These are phyloP conservation scores for Tetradesmus lagerheimii DNA, from an alignment of 139 green algal species.

Conservation along the genomic window DNA sequence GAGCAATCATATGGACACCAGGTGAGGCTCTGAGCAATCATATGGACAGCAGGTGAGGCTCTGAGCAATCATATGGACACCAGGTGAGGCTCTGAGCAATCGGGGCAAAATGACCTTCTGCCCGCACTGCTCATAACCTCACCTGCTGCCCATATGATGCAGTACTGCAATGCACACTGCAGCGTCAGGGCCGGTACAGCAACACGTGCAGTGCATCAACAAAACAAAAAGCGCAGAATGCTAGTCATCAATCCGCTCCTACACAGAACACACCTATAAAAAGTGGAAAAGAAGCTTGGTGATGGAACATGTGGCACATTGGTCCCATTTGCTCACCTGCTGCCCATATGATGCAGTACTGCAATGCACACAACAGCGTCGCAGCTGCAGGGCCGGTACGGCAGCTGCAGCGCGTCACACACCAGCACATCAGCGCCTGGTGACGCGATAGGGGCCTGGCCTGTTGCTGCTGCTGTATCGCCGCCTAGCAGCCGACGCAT, in stretches of 20 bases:
- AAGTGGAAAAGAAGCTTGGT: no score
- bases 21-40: no score
- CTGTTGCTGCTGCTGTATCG: conserved; percentile 44
- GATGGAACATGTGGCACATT: no score
- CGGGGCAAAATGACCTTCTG: no score
- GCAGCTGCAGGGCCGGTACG: conserved; percentile 73
- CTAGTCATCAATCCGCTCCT: no score
- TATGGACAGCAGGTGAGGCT: no score
- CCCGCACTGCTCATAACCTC: background rate
- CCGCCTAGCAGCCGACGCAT: conserved; percentile 15
- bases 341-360: conserved; percentile 96
- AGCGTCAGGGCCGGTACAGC: conserved; percentile 84
- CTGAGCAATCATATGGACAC: no score
- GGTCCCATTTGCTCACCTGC: conserved; percentile 25
- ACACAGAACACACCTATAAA: no score
- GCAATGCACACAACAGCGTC: conserved; percentile 97
- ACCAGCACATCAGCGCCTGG: conserved; percentile 82
- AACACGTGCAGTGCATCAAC: conserved; percentile 77
- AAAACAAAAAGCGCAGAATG: no score
- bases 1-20: no score
- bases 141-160: conserved; percentile 88
- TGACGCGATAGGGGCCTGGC: background rate
- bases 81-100: no score
- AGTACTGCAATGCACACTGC: conserved; percentile 97
- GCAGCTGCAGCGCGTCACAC: conserved; percentile 86